Evolutionary conservation across 2,329 filamentous ascomycete genomes (phyloP), one percentile per base, ranked within the genome.

Genomic region (Fusarium circinatum): DNA sequence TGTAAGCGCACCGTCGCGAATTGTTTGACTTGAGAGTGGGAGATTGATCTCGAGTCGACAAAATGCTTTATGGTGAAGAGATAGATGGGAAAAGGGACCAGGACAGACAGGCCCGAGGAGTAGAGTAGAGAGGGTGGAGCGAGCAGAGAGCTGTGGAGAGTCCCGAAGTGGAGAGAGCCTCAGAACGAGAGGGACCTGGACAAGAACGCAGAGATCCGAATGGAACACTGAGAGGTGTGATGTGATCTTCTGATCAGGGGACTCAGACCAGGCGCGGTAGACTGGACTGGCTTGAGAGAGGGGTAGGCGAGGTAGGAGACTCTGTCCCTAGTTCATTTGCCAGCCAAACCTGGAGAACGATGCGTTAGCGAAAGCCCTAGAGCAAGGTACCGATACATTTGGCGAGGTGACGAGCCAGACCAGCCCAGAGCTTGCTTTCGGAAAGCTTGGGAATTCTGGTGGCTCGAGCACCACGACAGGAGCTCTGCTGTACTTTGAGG

Each of bases 351-450:
- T 74, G 71, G 71, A 74, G 71, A 65, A 74, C 42, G 42, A 69
- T 74, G 71, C 59, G 71, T 74, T 74, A 74, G 71, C 68, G 68
- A 74, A 61, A 68, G 59, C 63, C 71, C 71, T 74, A 74, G 71
- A 74, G 71, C 71, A 74, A 74, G 71, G 71, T 74, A 74, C 71
- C 71, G 63, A 75, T 75, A 74, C 71, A 49, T 73, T 54, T 73
- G 38, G 59, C 56, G 68, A 69, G 51, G 51, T 55, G 26, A 55
- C 36, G 34, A 55, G 34, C 51, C 51, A 41, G 34, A 34, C 32
- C 51, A 41, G 51, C 42, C 67, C 68, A 54, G 55, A 56, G 67
- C 62, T 66, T 71, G 70, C 44, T 71, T 71, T 58, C 63, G 68
- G 69, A 71, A 71, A 65, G 68, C 68, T 68, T 68, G 58, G 68